Evolutionary conservation across 1,284 basidiomycete species (phyloP), one percentile per base, ranked within the genome.

Genomic region (Singerocomus rubriflavus): DNA sequence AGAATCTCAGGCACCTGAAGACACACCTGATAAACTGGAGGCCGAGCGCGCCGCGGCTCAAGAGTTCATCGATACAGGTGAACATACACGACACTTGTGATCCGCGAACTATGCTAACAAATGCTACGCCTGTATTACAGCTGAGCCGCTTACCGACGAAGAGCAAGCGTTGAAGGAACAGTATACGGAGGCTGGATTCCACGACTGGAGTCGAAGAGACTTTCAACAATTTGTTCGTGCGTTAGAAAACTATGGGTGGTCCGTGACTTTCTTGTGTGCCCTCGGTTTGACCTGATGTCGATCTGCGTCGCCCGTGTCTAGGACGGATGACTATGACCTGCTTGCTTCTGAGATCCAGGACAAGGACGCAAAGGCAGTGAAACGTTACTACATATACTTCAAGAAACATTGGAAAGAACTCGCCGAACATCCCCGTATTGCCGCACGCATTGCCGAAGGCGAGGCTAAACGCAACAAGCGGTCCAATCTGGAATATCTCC

Each of bases 381-480:
- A 82, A 51, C 76, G 75, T 41, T 99, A 99, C 63, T 85, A 93
- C 42, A 74, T 80, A 33, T 88, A 93, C 17, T 99, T 99, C 73
- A 88, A 89, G 76, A 85, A 91, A 66, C 88, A 94, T 54, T 93
- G 93, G 81, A 83, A 84, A 58, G 91, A 93, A 56, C 78, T 52
- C 7, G 51, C 70, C 82, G 93, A 96, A 62, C 80, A 86, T 57
- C 82, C 90, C n/a, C 82, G 91, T 41, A 88, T 95, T 21, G 21
- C 21, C 21, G 21, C 21, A 21, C 21, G 21, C 21, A 21, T 21
- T 57, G 73, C 82, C 21, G 86, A 91, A 60, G 93, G 91, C 30
- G 89, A 92, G 65, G 85, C 88, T 7, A 94, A 93, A 64, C 84
- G 91, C 35, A 86, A 84, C 59, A 93, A 93, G 66, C 89, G 93